Evolutionary conservation across 371 early-diverging fungal genomes (phyloP).

Genomic region (Nematocida ironsii): DNA sequence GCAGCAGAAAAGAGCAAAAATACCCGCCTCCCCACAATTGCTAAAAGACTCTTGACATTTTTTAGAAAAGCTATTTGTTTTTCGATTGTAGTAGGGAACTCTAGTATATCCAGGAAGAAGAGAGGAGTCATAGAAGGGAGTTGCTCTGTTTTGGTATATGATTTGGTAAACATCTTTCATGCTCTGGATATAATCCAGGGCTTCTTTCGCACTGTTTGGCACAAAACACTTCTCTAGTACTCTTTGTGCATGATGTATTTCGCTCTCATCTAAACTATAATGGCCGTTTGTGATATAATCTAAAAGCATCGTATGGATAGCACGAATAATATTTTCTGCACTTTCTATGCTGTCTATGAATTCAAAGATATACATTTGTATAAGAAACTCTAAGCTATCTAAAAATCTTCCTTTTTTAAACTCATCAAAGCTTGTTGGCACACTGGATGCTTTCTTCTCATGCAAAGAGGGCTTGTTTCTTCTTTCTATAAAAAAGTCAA

Average conservation of each 20-base stretch:
- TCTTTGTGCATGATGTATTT: neutral
- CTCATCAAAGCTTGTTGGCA: neutral
- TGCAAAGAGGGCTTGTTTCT: neutral
- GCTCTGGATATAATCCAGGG: neutral
- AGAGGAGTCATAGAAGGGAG: neutral
- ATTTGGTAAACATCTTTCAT: neutral
- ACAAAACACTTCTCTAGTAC: neutral
- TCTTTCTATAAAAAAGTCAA: neutral
- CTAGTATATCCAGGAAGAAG: neutral
- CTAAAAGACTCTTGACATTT: neutral
- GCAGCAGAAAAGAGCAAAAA: neutral
- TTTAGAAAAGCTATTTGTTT: neutral
- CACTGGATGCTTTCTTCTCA: neutral
- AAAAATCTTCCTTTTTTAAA: neutral
- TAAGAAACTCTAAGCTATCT: neutral
- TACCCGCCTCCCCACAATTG: neutral
- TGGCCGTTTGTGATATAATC: neutral
- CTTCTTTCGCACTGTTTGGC: neutral
- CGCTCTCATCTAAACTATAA: neutral
- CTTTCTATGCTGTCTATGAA: neutral
- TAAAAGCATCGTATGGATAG: neutral
- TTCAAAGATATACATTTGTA: neutral
- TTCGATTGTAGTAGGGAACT: neutral
- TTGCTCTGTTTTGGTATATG: neutral
- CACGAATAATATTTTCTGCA: neutral